Percentiles rank a stretch among this genome's conserved stretches.
Conservation (phyloP, 306 rosid genomes). For the Geum urbanum region DNA sequence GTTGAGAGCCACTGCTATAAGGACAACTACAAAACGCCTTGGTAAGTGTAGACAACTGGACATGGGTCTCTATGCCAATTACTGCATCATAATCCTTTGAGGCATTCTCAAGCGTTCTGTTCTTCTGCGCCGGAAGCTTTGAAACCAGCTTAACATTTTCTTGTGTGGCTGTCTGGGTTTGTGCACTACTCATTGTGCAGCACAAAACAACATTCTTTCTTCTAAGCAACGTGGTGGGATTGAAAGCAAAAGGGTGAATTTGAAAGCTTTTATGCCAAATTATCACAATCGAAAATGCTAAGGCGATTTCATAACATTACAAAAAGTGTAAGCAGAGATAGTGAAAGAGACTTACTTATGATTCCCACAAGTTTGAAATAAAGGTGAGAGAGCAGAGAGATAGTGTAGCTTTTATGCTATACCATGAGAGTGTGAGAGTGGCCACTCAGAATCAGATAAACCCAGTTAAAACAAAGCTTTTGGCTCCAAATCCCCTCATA, state of each 20-base stretch:
- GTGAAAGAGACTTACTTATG: not conserved
- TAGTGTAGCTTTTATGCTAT: not conserved
- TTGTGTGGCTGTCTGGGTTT: constrained; percentile 57
- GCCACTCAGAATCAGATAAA: not conserved
- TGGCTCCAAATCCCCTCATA: constrained; percentile 2
- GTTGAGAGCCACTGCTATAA: constrained; percentile 68
- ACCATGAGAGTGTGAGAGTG: too few species aligned
- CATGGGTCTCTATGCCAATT: constrained; percentile 90
- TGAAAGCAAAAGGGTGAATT: constrained; percentile 43
- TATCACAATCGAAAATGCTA: not conserved
- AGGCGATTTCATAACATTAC: not conserved
- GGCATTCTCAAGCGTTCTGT: constrained; percentile 45
- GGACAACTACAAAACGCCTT: constrained; percentile 90
- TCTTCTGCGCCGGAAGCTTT: constrained; percentile 3
- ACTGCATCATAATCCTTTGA: constrained; percentile 68
- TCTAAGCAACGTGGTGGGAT: constrained; percentile 43
- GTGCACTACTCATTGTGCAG: constrained; percentile 51
- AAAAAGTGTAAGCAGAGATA: not conserved
- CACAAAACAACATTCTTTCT: constrained; percentile 35
- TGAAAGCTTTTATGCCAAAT: constrained; percentile 45
- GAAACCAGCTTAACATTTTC: constrained; percentile 35
- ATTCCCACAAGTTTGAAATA: not conserved
- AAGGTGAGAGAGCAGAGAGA: not conserved
- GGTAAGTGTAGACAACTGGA: constrained; percentile 82
- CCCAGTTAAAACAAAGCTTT: constrained; percentile 4